Evolutionary conservation across 2,329 filamentous ascomycete species (phyloP), one percentile per base, ranked within the genome.

Genomic region (Penicillium sclerotigenum): DNA sequence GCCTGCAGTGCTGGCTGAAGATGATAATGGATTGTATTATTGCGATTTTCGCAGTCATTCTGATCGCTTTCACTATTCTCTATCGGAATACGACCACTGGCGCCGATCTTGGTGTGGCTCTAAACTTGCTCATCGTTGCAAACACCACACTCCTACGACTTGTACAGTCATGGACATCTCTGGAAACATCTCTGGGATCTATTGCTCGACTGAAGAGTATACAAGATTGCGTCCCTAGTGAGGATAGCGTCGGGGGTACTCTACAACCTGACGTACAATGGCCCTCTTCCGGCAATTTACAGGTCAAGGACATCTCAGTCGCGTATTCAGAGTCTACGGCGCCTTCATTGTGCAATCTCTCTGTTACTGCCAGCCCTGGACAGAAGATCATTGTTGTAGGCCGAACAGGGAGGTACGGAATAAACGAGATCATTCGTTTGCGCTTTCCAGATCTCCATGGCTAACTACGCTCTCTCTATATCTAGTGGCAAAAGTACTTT

Each of bases 61-160:
- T 50, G 1, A 37, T 56, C 22, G 29, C 33, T 8, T 47, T 31
- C 18, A 40, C 53, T 1, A 16, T 56, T 9, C 16, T 22, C 4
- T 47, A 36, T 40, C 37, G 41, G 14, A 47, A 41, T 31, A 56
- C 38, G 11, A 47, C 47, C 4, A 43, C 29, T 9, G 40, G 38
- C 41, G 24, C 50, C 13, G 41, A 51, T 11, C 31, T 51, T 51
- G 38, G 53, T 1, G 20, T 56, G 29, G 46, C 53, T 33, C 24
- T 50, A 13, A 51, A 56, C 18, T 43, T 51, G 53, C 50, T 51
- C 11, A 51, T 56, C 14, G 46, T 47, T n/a, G 29, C 53, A 36
- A 56, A 51, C 34, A 46, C 46, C 20, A 56, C 47, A 9, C 47
- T 50, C 18, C 33, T 56, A 36, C 22, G 33, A 8, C 37, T 56